A percentile compares a stretch with the other conserved stretches of the same genome.
These are phyloP conservation scores for Cryphonectria japonica DNA, from an alignment of 2,329 filamentous ascomycete species.

Conservation along the genomic window DNA sequence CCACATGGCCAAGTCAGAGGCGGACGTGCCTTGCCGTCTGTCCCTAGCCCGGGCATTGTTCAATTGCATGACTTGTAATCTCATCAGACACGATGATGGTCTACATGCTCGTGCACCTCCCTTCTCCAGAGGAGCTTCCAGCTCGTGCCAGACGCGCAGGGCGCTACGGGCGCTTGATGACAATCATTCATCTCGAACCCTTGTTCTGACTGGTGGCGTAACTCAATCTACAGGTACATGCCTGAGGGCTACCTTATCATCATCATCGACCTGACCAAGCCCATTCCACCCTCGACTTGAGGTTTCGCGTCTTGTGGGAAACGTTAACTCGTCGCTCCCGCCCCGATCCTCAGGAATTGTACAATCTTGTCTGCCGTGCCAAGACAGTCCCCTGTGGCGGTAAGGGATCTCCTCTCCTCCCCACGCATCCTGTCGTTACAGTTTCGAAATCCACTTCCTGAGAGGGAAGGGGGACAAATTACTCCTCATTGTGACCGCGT, in stretches of 20 bases:
- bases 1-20: slow-evolving; percentile 15
- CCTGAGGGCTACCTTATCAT: slow-evolving; percentile 42
- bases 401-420: slow-evolving; percentile 47
- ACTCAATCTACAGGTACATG: slow-evolving; percentile 48
- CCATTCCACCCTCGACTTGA: slow-evolving; percentile 45
- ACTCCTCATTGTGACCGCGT: not conserved
- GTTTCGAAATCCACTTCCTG: slow-evolving; percentile 13
- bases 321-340: slow-evolving; percentile 69
- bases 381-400: slow-evolving; percentile 51
- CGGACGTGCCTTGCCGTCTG: slow-evolving; percentile 18
- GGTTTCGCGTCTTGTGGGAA: slow-evolving; percentile 56
- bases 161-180: not conserved
- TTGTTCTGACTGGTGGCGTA: slow-evolving; percentile 36
- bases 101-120: not conserved
- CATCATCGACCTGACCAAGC: slow-evolving; percentile 36
- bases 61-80: not conserved
- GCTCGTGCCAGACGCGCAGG: not conserved
- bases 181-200: slow-evolving; percentile 10
- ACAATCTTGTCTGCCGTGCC: slow-evolving; percentile 51
- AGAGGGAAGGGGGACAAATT: not conserved
- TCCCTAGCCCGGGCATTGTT: slow-evolving; percentile 13
- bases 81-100: not conserved
- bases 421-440: slow-evolving; percentile 6
- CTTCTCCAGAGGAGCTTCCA: not conserved
- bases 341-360: slow-evolving; percentile 52